Base-by-base conservation (phyloP, 768 basidiomycete genomes). In the Kockovaella imperatae region DNA sequence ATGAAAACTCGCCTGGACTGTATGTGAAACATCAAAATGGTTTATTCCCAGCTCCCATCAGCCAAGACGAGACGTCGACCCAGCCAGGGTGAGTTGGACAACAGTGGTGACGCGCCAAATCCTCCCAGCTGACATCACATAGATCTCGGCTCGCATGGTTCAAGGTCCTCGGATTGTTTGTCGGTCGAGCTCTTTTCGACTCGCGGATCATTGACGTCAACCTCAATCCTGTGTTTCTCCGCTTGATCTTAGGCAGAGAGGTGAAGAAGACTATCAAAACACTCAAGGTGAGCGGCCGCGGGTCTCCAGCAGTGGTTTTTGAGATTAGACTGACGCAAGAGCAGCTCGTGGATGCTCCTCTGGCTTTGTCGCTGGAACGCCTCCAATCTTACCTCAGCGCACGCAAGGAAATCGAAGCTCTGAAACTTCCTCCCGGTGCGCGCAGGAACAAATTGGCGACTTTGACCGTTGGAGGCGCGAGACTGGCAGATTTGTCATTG, bases 181-280 rank as follows among this genome's bases (percentile, higher is more conserved):
- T 95, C 21, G 95, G 90, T 7, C 93, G 96, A 73, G 90, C 93
- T 3, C 82, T 97, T 78, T 75, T 97, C 35, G 95, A 99, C 72
- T 95, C 91, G 8, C 80, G 95, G 17, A 96, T 97, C 65, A 93
- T 97, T 72, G 95, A 97, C 69, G 76, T 97, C 56, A 83, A 86
- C 24, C 82, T 97, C 70, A 96, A 89, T 75, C 88, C 86, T 69
- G 74, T 93, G n/a, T 96, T 97, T 78, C 75, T 97, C 55, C 88
- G 87, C 69, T 78, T 87, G 43, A 78, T 91, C 5, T 79, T 97
- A 13, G 88, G 87, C 18, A 86, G 90, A 56, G 82, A 86, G 30
- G 78, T 97, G 23, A 84, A 87, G 13, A 74, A 86, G 56, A 86
- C 83, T 3, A 78, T 93, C 47, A 80, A 85, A n/a, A 81, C 82